Evolutionary conservation across 2,329 filamentous ascomycete genomes (phyloP), one percentile per base, ranked within the genome.

Genomic region (Zasmidium citrigriseum): DNA sequence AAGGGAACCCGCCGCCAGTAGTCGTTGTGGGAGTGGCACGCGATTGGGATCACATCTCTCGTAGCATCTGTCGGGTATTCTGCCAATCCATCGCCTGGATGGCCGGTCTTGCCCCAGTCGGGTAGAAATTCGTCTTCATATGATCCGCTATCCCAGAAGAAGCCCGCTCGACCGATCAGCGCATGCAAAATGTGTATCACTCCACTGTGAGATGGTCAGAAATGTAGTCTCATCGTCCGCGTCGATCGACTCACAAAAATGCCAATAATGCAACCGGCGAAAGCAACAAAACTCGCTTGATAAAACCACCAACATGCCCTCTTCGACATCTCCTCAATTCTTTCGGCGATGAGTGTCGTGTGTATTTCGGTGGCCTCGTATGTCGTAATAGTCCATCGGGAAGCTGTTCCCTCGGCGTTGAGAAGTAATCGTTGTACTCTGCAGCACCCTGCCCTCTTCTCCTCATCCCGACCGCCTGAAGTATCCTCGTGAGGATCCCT

Each of bases 1-100:
- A 91, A 77, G 0, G 88, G 87, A 0, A 83, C 77, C 18, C 77
- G 77, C 50, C 86, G 82, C 84, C 85, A 88, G 72, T 90, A 90
- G 70, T 90, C 87, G 65, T 90, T 89, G 69, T 90, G 87, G 1
- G 84, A 87, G 70, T 89, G 86, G 61, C 85, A 87, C 1, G 77
- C 75, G 25, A 86, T 79, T 1, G 86, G 84, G 2, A 76, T 68
- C 18, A 85, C 75, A 46, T 72, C 75, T 48, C 73, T 72, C 1
- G 69, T 77, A 2, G 70, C 68, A 27, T 71, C 69, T 11, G 74
- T 80, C 1, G 80, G 79, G 52, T 73, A 72, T 18, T 64, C 45
- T 11, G 61, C 62, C 11, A 75, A 67, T 5, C 73, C 71, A 54
- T 72, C 68, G 16, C 72, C 72, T 16, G 70, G 58, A 21, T 76